Evolutionary conservation across 306 rosid species (phyloP), one percentile per base, ranked within the genome.

Genomic region (Glycine soja): DNA sequence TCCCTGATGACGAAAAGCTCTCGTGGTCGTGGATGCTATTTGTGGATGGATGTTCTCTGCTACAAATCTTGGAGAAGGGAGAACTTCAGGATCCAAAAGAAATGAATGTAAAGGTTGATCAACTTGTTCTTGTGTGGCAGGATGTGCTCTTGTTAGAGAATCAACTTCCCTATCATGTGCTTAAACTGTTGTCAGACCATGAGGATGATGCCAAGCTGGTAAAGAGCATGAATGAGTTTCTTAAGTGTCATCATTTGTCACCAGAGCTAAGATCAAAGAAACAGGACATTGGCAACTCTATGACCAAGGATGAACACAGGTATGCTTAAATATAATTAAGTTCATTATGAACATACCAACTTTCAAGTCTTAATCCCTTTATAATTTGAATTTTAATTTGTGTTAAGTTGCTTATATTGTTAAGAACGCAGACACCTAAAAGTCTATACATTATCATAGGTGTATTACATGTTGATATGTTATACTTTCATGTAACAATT

Each of bases 141-240:
- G 81, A 82, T 51, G 73, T 70, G 67, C 68, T 82, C 15, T 59
- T 82, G 81, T 51, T 82, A 7, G 85, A 82, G 78, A 82, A 69
- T 16, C 85, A 82, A 4, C 50, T 82, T 58, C 85, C 82, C 6
- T 82, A 5, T 6, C 8, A 47, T 2, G 57, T 82, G 19, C 67
- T 82, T 11, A 4, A 16, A 7, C 36, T 48, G 8, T 3, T 76
- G 47, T 47, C 59, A 47, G 12, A 10, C 3, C 43, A 24, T 4
- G 3, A 0, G 10, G 9, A 47, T 6, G 45, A 24, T 5, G 59
- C 18, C 0, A 12, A 1, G 40, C 19, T 70, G 8, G 0, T 48
- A 10, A 10, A 69, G 0, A 45, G 5, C 10, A 69, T 69, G 54
- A 69, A 69, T 0, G 2, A 10, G 9, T 68, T 68, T 67, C 53